phyloP scores from a whole-genome alignment of 2,329 filamentous ascomycete species.

The Colletotrichum caudatum region DNA sequence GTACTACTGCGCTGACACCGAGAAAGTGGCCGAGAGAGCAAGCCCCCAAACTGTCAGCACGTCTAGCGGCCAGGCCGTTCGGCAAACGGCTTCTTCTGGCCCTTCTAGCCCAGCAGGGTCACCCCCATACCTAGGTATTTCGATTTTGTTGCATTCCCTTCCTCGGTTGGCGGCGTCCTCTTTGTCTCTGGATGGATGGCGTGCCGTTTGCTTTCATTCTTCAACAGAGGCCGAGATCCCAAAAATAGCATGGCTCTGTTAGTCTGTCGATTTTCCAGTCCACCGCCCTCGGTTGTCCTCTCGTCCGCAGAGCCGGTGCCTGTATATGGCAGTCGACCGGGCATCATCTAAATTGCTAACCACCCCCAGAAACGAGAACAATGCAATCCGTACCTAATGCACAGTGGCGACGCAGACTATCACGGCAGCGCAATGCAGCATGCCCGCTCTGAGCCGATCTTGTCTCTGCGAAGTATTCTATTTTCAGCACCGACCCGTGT shows the following conservation, averaged over 20 bases:
- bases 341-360: too few species aligned
- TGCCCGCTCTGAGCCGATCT: slow-evolving; percentile 34
- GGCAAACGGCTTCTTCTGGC: slow-evolving; percentile 32
- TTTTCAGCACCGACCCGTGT: slow-evolving; percentile 36
- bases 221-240: slow-evolving; percentile 17
- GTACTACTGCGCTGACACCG: neutral
- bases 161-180: slow-evolving; percentile 11
- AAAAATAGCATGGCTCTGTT: slow-evolving; percentile 22
- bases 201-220: slow-evolving; percentile 5
- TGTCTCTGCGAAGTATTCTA: slow-evolving; percentile 19
- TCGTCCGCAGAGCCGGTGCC: neutral
- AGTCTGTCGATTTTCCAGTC: neutral
- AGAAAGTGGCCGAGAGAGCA: slow-evolving; percentile 29
- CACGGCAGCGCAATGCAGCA: slow-evolving; percentile 20
- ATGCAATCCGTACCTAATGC: neutral
- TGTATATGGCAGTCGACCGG: neutral
- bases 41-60: slow-evolving; percentile 28
- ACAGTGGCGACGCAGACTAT: neutral
- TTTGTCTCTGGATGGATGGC: slow-evolving; percentile 9
- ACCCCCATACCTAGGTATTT: too few species aligned
- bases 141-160: slow-evolving; percentile 2
- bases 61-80: slow-evolving; percentile 23
- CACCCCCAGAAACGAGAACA: neutral
- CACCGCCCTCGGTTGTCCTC: neutral
- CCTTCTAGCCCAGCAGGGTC: slow-evolving; percentile 6